Percentiles rank a stretch among this genome's conserved stretches.
phyloP scores from a whole-genome alignment of 176 grass and related monocot species.

The Oryza coarctata region DNA sequence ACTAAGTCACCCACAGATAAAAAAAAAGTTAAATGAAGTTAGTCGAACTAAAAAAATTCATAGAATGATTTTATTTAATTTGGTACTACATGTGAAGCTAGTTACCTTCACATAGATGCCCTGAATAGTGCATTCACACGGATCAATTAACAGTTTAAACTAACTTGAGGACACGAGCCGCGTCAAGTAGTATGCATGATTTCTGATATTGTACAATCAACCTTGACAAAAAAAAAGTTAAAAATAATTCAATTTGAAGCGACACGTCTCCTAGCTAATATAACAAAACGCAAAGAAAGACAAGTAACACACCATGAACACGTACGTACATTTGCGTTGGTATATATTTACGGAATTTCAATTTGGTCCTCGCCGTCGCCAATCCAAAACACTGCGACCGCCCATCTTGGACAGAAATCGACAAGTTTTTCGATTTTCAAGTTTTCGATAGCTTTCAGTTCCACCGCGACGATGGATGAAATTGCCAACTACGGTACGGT shows the following conservation, averaged over 20 bases:
- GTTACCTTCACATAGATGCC: too few species aligned
- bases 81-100: too few species aligned
- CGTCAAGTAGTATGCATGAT: background rate
- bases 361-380: slow-evolving; percentile 1
- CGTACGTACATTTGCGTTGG: background rate
- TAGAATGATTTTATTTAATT: too few species aligned
- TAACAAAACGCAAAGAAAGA: background rate
- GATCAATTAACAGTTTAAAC: background rate
- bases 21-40: too few species aligned
- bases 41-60: too few species aligned
- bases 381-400: background rate
- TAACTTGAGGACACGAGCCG: background rate
- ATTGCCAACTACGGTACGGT: background rate
- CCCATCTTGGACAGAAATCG: background rate
- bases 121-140: too few species aligned
- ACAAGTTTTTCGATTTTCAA: background rate
- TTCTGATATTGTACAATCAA: background rate
- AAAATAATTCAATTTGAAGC: background rate
- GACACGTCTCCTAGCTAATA: background rate
- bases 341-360: background rate
- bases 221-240: background rate
- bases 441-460: background rate
- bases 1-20: too few species aligned
- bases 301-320: background rate
- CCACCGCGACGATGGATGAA: background rate